Conservation (phyloP, 306 rosid species). For the Herpetospermum pedunculosum region DNA sequence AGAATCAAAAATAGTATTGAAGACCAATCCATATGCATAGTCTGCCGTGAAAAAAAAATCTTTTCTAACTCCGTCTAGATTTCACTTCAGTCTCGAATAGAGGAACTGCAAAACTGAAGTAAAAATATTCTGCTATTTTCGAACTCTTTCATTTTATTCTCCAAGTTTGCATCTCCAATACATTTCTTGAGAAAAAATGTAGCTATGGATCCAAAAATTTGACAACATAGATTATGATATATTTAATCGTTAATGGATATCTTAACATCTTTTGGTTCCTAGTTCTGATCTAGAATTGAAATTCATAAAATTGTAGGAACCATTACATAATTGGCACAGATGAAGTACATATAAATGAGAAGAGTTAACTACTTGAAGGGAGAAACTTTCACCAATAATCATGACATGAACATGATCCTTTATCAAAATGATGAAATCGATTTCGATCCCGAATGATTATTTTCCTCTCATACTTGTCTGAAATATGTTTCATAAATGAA, state of each 20-base stretch:
- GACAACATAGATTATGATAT: background rate
- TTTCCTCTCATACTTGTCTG: conserved; percentile 24
- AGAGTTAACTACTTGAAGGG: background rate
- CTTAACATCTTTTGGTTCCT: no score
- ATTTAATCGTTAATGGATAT: background rate
- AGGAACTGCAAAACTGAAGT: background rate
- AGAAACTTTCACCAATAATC: conserved; percentile 41
- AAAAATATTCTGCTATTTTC: background rate
- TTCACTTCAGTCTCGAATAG: background rate
- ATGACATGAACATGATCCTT: conserved; percentile 43
- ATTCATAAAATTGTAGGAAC: background rate
- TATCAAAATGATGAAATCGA: conserved; percentile 43
- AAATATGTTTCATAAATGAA: conserved; percentile 49
- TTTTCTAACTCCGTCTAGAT: background rate
- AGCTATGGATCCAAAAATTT: background rate
- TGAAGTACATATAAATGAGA: background rate
- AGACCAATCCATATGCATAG: background rate
- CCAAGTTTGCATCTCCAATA: background rate
- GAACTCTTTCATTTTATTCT: background rate
- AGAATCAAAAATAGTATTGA: no score
- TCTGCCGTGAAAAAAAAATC: background rate
- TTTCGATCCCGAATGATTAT: conserved; percentile 34
- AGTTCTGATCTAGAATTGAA: background rate
- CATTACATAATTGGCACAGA: background rate
- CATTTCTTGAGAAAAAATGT: background rate